A percentile compares a stretch with the other conserved stretches of the same genome.
Conservation (phyloP, 768 basidiomycete genomes). For the Pisolithus microcarpus region DNA sequence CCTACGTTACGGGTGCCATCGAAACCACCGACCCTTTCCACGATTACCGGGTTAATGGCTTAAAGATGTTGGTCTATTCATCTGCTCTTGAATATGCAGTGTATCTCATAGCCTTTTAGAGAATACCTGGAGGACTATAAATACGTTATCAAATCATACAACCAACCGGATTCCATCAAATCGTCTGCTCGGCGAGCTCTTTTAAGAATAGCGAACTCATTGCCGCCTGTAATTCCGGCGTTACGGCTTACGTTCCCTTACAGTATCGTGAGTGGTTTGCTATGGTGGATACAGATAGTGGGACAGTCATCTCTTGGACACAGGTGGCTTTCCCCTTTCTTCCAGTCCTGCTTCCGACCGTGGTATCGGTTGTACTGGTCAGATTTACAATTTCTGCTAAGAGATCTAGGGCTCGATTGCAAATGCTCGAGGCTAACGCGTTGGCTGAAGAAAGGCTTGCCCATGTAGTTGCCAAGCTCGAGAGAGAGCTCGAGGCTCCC, state of each 20-base stretch:
- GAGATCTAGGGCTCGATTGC: constrained; percentile 59
- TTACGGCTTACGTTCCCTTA: constrained; percentile 58
- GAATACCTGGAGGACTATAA: constrained; percentile 50
- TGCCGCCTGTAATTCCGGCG: constrained; percentile 49
- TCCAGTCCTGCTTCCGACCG: constrained; percentile 58
- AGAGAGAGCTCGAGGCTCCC: constrained; percentile 52
- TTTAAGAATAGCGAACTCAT: constrained; percentile 35
- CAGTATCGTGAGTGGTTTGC: constrained; percentile 50
- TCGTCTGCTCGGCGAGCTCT: constrained; percentile 36
- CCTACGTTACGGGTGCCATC: constrained; percentile 73
- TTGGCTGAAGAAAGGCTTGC: constrained; percentile 45
- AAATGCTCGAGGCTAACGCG: constrained; percentile 50
- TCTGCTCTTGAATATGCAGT: not conserved
- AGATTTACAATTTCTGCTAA: constrained; percentile 53
- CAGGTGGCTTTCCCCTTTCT: constrained; percentile 50
- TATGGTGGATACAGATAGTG: not conserved
- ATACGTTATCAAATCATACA: constrained; percentile 49
- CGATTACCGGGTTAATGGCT: constrained; percentile 46
- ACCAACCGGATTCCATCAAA: constrained; percentile 37
- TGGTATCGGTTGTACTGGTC: constrained; percentile 47
- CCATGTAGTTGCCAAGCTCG: constrained; percentile 50
- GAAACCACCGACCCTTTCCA: constrained; percentile 62
- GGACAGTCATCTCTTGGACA: not conserved
- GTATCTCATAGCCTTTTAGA: constrained; percentile 28
- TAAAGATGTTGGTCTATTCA: constrained; percentile 46